Evolutionary conservation across 2,329 filamentous ascomycete genomes (phyloP).

Genomic region (Calonectria pteridis): DNA sequence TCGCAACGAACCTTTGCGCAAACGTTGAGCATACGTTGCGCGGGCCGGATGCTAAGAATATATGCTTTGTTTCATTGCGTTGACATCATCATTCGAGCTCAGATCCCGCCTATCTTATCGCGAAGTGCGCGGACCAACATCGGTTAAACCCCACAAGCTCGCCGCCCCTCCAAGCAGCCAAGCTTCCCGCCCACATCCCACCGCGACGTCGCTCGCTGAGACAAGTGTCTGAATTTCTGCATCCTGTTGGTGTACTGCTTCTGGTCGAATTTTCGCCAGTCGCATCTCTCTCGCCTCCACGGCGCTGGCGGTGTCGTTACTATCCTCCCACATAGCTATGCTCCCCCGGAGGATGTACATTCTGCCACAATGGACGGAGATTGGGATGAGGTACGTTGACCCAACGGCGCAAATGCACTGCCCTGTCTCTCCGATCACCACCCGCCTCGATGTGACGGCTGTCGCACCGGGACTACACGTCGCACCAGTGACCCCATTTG

Average conservation of each 20-base stretch:
- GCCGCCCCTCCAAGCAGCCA: constrained; percentile 43
- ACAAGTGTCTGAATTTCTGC: constrained; percentile 18
- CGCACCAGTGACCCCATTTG: constrained; percentile 1
- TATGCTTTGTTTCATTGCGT: neutral
- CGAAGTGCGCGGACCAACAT: constrained; percentile 35
- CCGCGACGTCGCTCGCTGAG: constrained; percentile 26
- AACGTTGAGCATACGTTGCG: neutral
- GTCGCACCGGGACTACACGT: constrained; percentile 15
- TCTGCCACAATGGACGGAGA: constrained; percentile 72
- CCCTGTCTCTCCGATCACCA: neutral
- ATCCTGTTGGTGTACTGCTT: neutral
- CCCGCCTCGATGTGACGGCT: neutral
- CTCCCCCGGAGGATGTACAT: constrained; percentile 52
- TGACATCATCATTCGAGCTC: neutral
- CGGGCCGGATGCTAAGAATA: neutral
- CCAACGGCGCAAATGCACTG: constrained; percentile 23
- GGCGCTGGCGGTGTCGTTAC: constrained; percentile 27
- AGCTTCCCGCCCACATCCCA: constrained; percentile 35
- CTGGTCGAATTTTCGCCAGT: neutral
- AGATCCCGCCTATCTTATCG: neutral
- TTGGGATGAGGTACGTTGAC: constrained; percentile 72
- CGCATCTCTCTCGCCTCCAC: constrained; percentile 19
- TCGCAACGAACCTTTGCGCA: neutral
- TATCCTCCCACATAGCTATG: constrained; percentile 46
- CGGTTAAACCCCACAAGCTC: constrained; percentile 38